Conservation (phyloP, 179 eudicot genomes). For the Spergularia azorica region DNA sequence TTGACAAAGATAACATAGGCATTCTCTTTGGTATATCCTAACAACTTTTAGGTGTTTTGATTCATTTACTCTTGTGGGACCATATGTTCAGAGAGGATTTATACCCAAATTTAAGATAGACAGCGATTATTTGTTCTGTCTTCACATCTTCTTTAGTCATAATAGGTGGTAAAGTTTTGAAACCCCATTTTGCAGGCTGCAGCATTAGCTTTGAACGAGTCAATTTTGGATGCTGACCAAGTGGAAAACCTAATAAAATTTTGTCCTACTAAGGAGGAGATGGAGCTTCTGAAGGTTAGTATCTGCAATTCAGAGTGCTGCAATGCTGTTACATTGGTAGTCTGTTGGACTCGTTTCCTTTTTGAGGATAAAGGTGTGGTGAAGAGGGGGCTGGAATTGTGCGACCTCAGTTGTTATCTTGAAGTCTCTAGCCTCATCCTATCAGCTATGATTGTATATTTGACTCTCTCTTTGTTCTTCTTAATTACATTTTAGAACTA, state of each 20-base stretch:
- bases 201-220: constrained; percentile 86
- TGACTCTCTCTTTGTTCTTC: constrained; percentile 23
- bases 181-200: constrained; percentile 60
- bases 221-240: constrained; percentile 96
- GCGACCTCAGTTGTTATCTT: not conserved
- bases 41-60: no score
- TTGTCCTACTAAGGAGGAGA: constrained; percentile 98
- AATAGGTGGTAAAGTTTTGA: constrained; percentile 2
- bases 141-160: not conserved
- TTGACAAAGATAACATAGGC: not conserved
- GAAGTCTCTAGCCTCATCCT: not conserved
- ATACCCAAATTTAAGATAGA: not conserved
- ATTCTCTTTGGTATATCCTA: not conserved
- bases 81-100: not conserved
- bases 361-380: not conserved
- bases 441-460: not conserved
- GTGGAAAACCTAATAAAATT: constrained; percentile 94
- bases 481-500: constrained; percentile 50
- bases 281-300: constrained; percentile 87
- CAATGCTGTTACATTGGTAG: constrained; percentile 12
- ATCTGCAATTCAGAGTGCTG: not conserved
- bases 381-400: constrained; percentile 1
- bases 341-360: not conserved
- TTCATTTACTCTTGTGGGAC: no score
- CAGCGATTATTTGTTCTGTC: not conserved